Base-by-base conservation (phyloP, 1,139 yeast species). In the Lodderomyces parapsilosis region DNA sequence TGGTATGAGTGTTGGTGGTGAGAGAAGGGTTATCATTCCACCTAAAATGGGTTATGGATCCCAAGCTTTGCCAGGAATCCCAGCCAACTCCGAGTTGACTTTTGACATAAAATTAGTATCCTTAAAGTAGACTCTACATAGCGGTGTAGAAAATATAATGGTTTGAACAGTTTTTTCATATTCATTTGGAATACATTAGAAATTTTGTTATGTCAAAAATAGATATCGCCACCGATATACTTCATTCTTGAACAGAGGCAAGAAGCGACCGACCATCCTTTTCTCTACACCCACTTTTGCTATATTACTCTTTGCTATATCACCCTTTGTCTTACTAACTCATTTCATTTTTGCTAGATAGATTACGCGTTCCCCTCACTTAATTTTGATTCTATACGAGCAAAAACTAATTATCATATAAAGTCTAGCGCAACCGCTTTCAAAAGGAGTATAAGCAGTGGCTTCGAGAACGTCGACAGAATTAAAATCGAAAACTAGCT, bases 1-100 rank as follows among this genome's bases (percentile, higher is more conserved):
- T 46, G 99, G 99, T 65, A 91, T 94, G 98, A 83, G 96, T 49
- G 96, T 89, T 63, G 96, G 96, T 58, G 99, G 99, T 62, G 99
- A 94, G 78, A 90, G 99, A 79, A 85, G 99, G 76, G 90, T 94
- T 53, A 78, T 89, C 51, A 88, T 94, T 56, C 99, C 99, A 56
- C 84, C 99, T 46, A 81, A 93, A 62, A 87, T 88, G 83, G 99
- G 96, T 46, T 93, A 93, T 71, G 99, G 99, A 52, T 86, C 86
- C 61, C 87, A 88, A 75, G 81, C 87, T 51, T 77, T 93, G 54
- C 98, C 99, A 58, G 99, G 98, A 51, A 88, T 93, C 58, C 99
- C 99, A 60, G 87, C 96, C 58, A 91, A 91, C 82, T 86, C 96
- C 49, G 96, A 89, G 71, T 80, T 93, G 67, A 88, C 95, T 48